Evolutionary conservation across 1,284 basidiomycete genomes (phyloP).

Genomic region (Cutaneotrichosporon mucoides): DNA sequence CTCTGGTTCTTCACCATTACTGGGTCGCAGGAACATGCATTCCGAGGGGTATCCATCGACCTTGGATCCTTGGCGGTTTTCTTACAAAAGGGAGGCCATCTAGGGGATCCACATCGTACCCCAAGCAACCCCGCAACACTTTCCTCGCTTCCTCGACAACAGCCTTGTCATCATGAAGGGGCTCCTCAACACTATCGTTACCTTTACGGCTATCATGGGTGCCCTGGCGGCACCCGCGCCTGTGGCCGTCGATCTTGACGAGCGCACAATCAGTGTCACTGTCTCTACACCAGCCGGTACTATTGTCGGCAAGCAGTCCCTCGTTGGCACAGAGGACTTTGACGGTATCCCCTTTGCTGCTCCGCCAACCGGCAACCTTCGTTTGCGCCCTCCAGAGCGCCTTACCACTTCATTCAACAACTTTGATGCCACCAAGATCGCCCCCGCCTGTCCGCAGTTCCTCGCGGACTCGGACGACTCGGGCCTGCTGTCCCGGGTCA

Average conservation of each 20-base stretch:
- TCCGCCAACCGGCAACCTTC: slow-evolving; percentile 45
- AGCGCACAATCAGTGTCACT: not conserved
- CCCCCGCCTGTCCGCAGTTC: slow-evolving; percentile 15
- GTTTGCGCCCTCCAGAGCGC: slow-evolving; percentile 49
- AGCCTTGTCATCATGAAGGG: no score
- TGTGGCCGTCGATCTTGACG: not conserved
- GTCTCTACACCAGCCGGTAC: slow-evolving; percentile 12
- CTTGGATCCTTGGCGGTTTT: no score
- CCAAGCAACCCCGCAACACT: no score
- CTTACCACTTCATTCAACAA: slow-evolving; percentile 34
- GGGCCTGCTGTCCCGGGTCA: slow-evolving; percentile 3
- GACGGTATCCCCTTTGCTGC: slow-evolving; percentile 62
- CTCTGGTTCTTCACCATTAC: no score
- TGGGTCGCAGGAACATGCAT: no score
- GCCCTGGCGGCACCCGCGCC: not conserved
- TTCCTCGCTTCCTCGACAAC: no score
- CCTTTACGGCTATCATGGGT: not conserved
- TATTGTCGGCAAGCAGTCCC: slow-evolving; percentile 5
- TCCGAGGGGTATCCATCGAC: no score
- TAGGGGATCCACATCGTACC: no score
- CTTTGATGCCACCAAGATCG: slow-evolving; percentile 10
- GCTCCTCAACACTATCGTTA: no score
- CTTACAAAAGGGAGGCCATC: no score
- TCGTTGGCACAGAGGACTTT: slow-evolving; percentile 9
- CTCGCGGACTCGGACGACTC: slow-evolving; percentile 3